Evolutionary conservation across 768 basidiomycete species (phyloP).

Genomic region (Cystobasidium onofrii): DNA sequence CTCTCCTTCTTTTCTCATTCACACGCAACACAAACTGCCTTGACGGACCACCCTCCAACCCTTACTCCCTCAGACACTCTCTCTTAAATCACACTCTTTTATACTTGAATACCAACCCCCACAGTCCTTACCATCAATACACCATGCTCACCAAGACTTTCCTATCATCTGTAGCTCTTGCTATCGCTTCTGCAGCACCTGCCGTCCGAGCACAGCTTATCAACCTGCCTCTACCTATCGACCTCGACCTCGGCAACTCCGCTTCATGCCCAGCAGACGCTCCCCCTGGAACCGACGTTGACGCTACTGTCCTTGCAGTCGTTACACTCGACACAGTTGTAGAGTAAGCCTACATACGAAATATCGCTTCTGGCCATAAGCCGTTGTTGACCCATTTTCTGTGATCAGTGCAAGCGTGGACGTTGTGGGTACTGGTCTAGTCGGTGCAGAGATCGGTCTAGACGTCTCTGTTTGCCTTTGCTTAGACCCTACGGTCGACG

Average conservation of each 20-base stretch:
- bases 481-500: not conserved
- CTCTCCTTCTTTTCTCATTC: not conserved
- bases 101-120: not conserved
- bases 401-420: not conserved
- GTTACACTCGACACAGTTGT: not conserved
- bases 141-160: not conserved
- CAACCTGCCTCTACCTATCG: not conserved
- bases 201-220: not conserved
- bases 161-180: not conserved
- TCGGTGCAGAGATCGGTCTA: not conserved
- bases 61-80: not conserved
- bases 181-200: not conserved
- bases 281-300: not conserved
- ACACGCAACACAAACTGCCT: not conserved
- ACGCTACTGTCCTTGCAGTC: slow-evolving; percentile 1
- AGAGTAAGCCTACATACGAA: no score
- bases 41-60: not conserved
- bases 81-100: slow-evolving; percentile 10
- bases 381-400: no score
- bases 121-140: not conserved
- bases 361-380: no score
- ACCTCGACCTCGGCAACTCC: not conserved
- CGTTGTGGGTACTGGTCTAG: not conserved
- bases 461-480: slow-evolving; percentile 15
- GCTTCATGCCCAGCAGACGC: slow-evolving; percentile 3